phyloP scores from a whole-genome alignment of 2,329 filamentous ascomycete genomes.

The Monosporascus sp. region DNA sequence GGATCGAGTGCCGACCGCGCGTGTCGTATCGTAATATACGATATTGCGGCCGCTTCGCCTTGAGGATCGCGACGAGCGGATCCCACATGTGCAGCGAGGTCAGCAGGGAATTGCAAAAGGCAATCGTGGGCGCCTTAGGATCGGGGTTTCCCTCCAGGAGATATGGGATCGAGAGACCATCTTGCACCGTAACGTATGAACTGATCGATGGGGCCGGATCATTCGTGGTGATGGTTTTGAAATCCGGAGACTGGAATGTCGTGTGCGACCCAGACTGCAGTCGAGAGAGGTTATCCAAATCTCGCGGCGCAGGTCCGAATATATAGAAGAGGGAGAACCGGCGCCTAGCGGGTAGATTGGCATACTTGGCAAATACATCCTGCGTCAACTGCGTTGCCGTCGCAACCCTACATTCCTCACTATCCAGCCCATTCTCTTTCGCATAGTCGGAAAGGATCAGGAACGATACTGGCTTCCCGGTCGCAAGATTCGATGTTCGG shows the following conservation, averaged over 20 bases:
- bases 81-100: conserved; percentile 80
- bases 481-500: conserved; percentile 56
- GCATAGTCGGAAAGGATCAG: conserved; percentile 69
- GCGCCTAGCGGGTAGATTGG: conserved; percentile 51
- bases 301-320: conserved; percentile 69
- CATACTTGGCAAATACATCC: conserved; percentile 53
- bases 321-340: conserved; percentile 71
- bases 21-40: conserved; percentile 73
- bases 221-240: conserved; percentile 49
- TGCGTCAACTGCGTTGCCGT: conserved; percentile 56
- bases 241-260: conserved; percentile 50
- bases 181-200: conserved; percentile 62
- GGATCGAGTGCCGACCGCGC: conserved; percentile 58
- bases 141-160: conserved; percentile 67
- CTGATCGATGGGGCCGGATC: conserved; percentile 49
- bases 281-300: conserved; percentile 53
- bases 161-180: conserved; percentile 66
- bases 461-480: conserved; percentile 48
- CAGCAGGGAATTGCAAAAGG: conserved; percentile 76
- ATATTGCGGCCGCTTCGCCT: conserved; percentile 54
- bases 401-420: conserved; percentile 57
- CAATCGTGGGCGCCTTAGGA: conserved; percentile 63
- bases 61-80: conserved; percentile 59
- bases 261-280: conserved; percentile 36
- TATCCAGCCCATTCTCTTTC: conserved; percentile 59